phyloP scores from a whole-genome alignment of 495 filamentous ascomycete species.

The Podospora pseudocomata region DNA sequence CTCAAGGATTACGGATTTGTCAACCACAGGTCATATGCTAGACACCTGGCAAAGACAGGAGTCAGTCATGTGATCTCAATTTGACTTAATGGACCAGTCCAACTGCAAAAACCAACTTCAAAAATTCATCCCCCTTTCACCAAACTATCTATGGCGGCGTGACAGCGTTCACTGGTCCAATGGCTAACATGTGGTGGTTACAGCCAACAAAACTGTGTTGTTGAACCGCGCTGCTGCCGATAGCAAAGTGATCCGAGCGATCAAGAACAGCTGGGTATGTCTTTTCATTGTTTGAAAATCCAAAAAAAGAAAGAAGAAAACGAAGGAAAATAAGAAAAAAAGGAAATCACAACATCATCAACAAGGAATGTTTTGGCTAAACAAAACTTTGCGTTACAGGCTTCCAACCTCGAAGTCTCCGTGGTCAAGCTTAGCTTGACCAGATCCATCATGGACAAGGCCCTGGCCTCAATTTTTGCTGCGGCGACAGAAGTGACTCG shows the following conservation, averaged over 20 bases:
- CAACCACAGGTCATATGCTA: background rate
- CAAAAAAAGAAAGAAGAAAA: background rate
- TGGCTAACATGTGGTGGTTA: background rate
- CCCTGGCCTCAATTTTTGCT: background rate
- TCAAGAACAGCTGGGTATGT: background rate
- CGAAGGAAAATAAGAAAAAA: background rate
- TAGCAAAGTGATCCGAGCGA: background rate
- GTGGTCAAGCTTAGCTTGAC: background rate
- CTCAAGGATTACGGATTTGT: background rate
- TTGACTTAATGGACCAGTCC: background rate
- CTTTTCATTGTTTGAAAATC: background rate
- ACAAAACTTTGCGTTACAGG: background rate
- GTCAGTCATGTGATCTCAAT: background rate
- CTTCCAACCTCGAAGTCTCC: background rate
- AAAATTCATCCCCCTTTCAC: background rate
- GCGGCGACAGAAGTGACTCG: background rate
- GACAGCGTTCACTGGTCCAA: background rate
- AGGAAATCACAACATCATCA: background rate
- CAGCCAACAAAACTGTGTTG: background rate
- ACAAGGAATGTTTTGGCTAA: background rate
- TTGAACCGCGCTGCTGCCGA: background rate
- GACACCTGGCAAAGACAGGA: background rate
- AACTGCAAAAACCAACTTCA: background rate
- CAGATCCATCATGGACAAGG: background rate
- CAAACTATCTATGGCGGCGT: background rate